phyloP scores from a whole-genome alignment of 257 asterid species.

The Misopates orontium region DNA sequence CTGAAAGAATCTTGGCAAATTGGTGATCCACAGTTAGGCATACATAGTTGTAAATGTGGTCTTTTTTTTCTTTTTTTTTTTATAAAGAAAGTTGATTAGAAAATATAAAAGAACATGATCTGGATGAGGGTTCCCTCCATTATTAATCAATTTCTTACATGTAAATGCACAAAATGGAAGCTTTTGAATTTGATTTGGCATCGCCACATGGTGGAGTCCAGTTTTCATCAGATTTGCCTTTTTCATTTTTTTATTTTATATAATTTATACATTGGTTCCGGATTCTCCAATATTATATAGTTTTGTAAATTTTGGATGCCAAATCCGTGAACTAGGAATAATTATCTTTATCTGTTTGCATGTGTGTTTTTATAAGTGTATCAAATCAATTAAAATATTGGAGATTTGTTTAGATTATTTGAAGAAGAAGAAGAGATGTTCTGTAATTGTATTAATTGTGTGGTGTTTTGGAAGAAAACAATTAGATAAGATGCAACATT shows the following conservation, averaged over 20 bases:
- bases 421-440: no score
- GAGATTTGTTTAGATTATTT: no score
- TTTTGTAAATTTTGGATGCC: no score
- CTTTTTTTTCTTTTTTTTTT: conserved; percentile 35
- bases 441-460: no score
- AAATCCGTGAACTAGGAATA: no score
- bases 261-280: neutral
- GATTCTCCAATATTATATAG: neutral
- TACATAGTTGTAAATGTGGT: conserved; percentile 45
- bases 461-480: no score
- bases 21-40: conserved; percentile 26
- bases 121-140: neutral
- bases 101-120: neutral
- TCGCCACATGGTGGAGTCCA: conserved; percentile 55
- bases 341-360: no score
- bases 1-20: conserved; percentile 40
- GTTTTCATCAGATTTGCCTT: conserved; percentile 8
- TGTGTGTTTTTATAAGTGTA: no score
- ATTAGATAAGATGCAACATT: no score
- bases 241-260: neutral
- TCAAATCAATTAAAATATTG: no score
- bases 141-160: neutral
- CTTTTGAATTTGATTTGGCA: conserved; percentile 23
- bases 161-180: neutral
- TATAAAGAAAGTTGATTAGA: neutral